Evolutionary conservation across 176 grass and related monocot genomes (phyloP), one percentile per base, ranked within the genome.

Genomic region (Avena eriantha): DNA sequence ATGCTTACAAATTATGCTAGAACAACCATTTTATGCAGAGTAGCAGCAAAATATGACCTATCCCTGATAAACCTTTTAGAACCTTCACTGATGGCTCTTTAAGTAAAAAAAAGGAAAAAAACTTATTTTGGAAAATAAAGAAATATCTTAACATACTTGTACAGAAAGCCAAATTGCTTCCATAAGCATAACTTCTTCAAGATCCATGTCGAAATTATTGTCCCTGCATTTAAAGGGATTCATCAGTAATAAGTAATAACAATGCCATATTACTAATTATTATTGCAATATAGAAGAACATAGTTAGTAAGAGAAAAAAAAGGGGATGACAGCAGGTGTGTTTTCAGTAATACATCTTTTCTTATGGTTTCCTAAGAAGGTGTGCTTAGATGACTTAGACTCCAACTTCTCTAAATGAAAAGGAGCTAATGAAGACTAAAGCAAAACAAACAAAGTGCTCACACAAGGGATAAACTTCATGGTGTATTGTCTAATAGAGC

Each of bases 91-190:
- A 31, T 54, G 46, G 12, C 2, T 45, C n/a, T 80, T n/a, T 17
- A 14, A 16, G 2, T 9, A 19, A 18, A 29, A 18, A 29, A 26
- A 41, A 41, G 7, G 39, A 5, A 41, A 41, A 41, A 7, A 41
- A 41, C 39, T 41, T 41, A 41, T 59, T 69, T 50, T 5, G 16
- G 63, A 33, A 68, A 49, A 19, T 39, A 26, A 11, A 63, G 2
- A 14, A 87, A 87, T 48, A 91, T 61, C 11, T 53, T 81, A n/a
- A 91, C 76, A 43, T 76, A 98, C 95, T 87, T 94, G 93, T 67
- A 98, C 35, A 66, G 96, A 98, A 76, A 95, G 93, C 96, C 96
- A 95, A 86, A 98, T 92, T 84, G 96, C 96, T 89, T 98, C 88
- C 92, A 95, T 92, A 89, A 98, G 83, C 93, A 95, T 95, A 81